phyloP scores from a whole-genome alignment of 2,329 filamentous ascomycete genomes.

The Cadophora luteo-olivacea region DNA sequence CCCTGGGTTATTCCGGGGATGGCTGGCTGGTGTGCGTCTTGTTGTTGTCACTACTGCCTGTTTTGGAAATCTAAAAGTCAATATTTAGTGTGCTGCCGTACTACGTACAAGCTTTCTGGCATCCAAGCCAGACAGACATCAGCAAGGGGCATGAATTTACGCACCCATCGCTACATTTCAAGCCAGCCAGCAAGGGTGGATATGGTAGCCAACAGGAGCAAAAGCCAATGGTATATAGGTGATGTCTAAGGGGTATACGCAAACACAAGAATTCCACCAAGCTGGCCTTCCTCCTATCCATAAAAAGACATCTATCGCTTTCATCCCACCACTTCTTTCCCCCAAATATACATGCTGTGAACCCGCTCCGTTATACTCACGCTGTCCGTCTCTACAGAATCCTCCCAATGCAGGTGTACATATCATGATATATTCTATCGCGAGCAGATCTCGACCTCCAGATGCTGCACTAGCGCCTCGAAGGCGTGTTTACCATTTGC shows the following conservation, averaged over 20 bases:
- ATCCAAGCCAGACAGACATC: neutral
- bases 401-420: constrained; percentile 22
- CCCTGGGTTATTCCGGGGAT: neutral
- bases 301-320: neutral
- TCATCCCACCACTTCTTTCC: neutral
- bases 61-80: neutral
- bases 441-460: neutral
- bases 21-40: neutral
- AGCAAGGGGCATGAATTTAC: no score
- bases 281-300: constrained; percentile 13
- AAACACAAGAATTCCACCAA: constrained; percentile 17
- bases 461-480: constrained; percentile 36
- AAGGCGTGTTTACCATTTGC: constrained; percentile 63
- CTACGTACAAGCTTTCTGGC: neutral
- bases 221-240: constrained; percentile 14
- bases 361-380: constrained; percentile 19
- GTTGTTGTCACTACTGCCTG: neutral
- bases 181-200: neutral
- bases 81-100: neutral
- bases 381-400: constrained; percentile 8
- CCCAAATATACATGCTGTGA: constrained; percentile 11
- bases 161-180: no score
- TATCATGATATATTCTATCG: constrained; percentile 2
- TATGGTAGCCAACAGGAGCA: neutral
- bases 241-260: constrained; percentile 24